Percentiles rank a stretch among this genome's conserved stretches.
phyloP scores from a whole-genome alignment of 345 rosid genomes.

The Mangifera indica region DNA sequence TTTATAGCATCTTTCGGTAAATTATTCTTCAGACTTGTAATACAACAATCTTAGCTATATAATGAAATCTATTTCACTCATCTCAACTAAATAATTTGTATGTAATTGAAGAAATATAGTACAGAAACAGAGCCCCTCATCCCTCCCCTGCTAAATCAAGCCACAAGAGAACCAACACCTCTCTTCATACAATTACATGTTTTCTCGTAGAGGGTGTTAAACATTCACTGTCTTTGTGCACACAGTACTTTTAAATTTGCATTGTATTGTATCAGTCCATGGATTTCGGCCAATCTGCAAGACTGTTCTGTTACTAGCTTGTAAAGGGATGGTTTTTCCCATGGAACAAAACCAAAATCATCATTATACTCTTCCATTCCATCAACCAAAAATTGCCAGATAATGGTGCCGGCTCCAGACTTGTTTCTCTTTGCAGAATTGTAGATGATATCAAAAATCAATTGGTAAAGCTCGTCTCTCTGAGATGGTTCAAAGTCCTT shows the following conservation, averaged over 20 bases:
- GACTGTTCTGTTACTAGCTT: conserved; percentile 59
- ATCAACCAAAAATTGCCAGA: conserved; percentile 77
- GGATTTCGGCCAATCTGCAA: conserved; percentile 60
- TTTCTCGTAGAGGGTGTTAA: background rate
- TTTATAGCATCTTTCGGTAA: background rate
- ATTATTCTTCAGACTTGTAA: too few species aligned
- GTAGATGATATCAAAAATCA: conserved; percentile 51
- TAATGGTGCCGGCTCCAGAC: conserved; percentile 80
- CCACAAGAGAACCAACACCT: background rate
- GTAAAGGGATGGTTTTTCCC: conserved; percentile 63
- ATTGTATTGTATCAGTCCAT: conserved; percentile 33
- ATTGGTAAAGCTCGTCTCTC: conserved; percentile 55
- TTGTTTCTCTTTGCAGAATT: conserved; percentile 67
- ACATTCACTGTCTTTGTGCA: conserved; percentile 29
- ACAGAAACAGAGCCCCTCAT: conserved; percentile 7
- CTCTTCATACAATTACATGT: background rate
- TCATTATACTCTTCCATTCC: conserved; percentile 88
- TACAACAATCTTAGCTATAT: background rate
- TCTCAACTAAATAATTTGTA: conserved; percentile 9
- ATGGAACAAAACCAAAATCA: conserved; percentile 79
- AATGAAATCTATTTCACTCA: conserved; percentile 11
- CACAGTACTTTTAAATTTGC: conserved; percentile 48
- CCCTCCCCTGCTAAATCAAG: conserved; percentile 1
- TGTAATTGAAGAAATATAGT: conserved; percentile 10
- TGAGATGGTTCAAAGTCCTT: conserved; percentile 62